A percentile compares a stretch with the other conserved stretches of the same genome.
Evolutionary conservation across 306 rosid genomes (phyloP).

Genomic region (Lathyrus tuberosus): DNA sequence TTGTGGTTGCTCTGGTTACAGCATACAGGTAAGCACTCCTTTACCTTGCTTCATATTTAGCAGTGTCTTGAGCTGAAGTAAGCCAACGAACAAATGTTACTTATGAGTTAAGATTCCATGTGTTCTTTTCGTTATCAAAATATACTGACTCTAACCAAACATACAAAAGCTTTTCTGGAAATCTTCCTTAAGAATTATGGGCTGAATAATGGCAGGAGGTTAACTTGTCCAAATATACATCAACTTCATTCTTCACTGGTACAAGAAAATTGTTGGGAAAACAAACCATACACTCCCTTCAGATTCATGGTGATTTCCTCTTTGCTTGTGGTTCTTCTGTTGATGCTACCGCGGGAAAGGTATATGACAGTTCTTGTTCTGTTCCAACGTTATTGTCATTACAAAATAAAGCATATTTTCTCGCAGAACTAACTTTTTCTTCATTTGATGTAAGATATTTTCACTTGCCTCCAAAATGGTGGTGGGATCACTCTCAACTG

Average conservation of each 20-base stretch:
- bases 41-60: slow-evolving; percentile 16
- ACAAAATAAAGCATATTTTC: background rate
- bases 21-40: slow-evolving; percentile 65
- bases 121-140: slow-evolving; percentile 30
- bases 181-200: slow-evolving; percentile 29
- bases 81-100: too few species aligned
- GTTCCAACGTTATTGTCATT: slow-evolving; percentile 18
- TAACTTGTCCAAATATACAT: slow-evolving; percentile 60
- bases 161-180: slow-evolving; percentile 27
- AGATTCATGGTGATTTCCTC: slow-evolving; percentile 64
- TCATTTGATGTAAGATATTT: slow-evolving; percentile 48
- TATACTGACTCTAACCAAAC: slow-evolving; percentile 3
- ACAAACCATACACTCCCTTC: slow-evolving; percentile 73
- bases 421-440: slow-evolving; percentile 21
- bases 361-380: slow-evolving; percentile 36
- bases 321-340: slow-evolving; percentile 76
- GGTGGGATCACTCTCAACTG: slow-evolving; percentile 70
- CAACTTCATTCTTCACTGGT: slow-evolving; percentile 74
- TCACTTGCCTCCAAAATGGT: slow-evolving; percentile 67
- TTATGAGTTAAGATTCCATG: background rate
- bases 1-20: slow-evolving; percentile 85
- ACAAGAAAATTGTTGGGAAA: slow-evolving; percentile 80
- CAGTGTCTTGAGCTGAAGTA: slow-evolving; percentile 14
- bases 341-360: slow-evolving; percentile 81
- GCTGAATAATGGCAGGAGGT: slow-evolving; percentile 67